Base-by-base conservation (phyloP, 345 rosid species). In the Ailanthus altissimus region DNA sequence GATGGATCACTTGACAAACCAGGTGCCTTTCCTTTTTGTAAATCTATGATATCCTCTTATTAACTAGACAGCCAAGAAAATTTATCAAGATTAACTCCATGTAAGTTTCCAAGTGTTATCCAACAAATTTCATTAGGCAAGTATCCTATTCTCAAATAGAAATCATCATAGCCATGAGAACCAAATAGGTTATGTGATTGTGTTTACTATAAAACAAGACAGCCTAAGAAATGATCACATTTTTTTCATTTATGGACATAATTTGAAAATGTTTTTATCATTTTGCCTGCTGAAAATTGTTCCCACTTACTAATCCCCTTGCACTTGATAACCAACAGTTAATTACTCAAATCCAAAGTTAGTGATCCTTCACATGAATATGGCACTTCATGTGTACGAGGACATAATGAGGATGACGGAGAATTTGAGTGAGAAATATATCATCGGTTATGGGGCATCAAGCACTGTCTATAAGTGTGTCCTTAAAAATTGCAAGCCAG, bases 381-480 rank as follows among this genome's bases (percentile, higher is more conserved):
- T 96, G 99, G 97, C 99, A 7, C 97, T 96, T 73, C 99, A 96
- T 23, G 93, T 96, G 26, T 93, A 96, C 0, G 97, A 96, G 81
- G 99, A 96, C 83, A 96, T 96, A 66, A 93, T 90, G 99, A 88
- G 97, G 87, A 92, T 96, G 99, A 96, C 97, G 0, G 99, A 96
- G 86, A 93, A 92, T 79, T 81, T 96, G 70, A 96, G 91, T 75
- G 97, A 92, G 90, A 91, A 96, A 84, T 92, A 93, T 54, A 86
- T 92, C 76, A 91, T 92, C 69, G 99, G 99, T 46, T 77, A 75
- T 32, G 99, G 99, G 38, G 98, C 99, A 62, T 93, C 98, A 8
- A 93, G 97, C 85, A 90, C 93, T 1, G 99, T 96, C 8, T 96
- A 93, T 85, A 96, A 92, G 74, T 96, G 98, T 54, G 92, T 96